Percentiles rank a stretch among this genome's conserved stretches.
These are phyloP conservation scores for Phytophthora pisi DNA, from an alignment of 352 stramenopile species.

Conservation along the genomic window DNA sequence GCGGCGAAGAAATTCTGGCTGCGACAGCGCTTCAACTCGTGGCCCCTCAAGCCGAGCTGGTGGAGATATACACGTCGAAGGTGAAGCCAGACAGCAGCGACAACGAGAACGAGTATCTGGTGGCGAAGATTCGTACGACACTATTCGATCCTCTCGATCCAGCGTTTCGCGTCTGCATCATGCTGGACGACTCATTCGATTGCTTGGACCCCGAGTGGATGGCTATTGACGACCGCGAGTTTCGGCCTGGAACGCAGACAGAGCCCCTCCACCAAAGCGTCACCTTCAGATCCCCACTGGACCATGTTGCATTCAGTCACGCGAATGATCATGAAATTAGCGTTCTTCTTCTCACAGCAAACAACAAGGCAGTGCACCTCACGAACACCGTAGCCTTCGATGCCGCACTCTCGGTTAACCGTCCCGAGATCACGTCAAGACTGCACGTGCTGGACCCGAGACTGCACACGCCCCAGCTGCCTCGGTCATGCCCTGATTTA, in stretches of 20 bases:
- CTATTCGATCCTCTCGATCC: conserved; percentile 51
- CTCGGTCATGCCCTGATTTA: conserved; percentile 24
- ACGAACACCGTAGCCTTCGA: conserved; percentile 28
- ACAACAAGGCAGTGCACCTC: conserved; percentile 47
- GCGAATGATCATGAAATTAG: conserved; percentile 37
- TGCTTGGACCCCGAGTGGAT: conserved; percentile 42
- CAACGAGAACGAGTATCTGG: conserved; percentile 21
- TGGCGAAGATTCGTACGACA: conserved; percentile 41
- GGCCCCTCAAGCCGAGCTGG: conserved; percentile 37
- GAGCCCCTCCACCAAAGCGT: conserved; percentile 32
- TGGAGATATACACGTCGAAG: conserved; percentile 25
- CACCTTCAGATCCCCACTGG: conserved; percentile 44
- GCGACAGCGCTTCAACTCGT: conserved; percentile 50
- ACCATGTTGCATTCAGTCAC: conserved; percentile 28
- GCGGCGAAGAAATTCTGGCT: conserved; percentile 35
- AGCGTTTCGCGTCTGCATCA: conserved; percentile 45
- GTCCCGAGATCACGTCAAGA: conserved; percentile 13
- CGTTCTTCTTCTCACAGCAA: conserved; percentile 52
- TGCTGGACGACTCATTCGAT: conserved; percentile 51
- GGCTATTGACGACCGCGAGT: conserved; percentile 24
- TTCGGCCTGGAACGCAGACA: conserved; percentile 13
- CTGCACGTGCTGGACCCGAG: conserved; percentile 31
- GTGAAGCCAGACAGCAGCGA: conserved; percentile 2
- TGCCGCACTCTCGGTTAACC: conserved; percentile 12
- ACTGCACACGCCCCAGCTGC: conserved; percentile 29